Evolutionary conservation across 805 yeast genomes (phyloP), one percentile per base, ranked within the genome.

Genomic region (Candida caryicola): DNA sequence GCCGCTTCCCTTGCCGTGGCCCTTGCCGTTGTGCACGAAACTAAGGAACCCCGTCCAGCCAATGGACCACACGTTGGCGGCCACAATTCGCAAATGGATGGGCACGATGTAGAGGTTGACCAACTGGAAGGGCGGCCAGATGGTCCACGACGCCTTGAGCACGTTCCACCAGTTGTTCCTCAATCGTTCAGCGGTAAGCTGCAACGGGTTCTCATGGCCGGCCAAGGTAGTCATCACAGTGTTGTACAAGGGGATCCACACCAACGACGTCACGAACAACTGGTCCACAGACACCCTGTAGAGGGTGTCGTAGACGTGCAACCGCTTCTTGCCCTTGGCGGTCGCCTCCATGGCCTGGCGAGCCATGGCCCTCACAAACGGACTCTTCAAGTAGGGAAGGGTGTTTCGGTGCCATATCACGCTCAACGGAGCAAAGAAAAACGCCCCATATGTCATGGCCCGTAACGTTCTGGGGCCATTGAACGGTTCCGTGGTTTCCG

Each of bases 11-110:
- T 62, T 60, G 18, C 66, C 70, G 36, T 63, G 71, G 7, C 66
- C 63, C 43, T 55, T 51, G 12, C 69, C 63, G 33, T 79, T 69
- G 46, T 85, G 88, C 39, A 65, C 57, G 38, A 55, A 64, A 47
- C 72, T 66, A 54, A 68, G 62, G 50, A 57, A 68, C 30, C 66
- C 60, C 45, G 62, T 67, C 74, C 74, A 68, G 18, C 69, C 68
- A 16, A 66, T 55, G 5, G 71, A 63, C 63, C 69, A 65, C 8
- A 65, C 29, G 40, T 68, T 68, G 16, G 69, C 45, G 16, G 62
- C 54, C 12, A 67, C 64, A 12, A 65, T 55, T 34, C 74, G 49
- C 29, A 64, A 52, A 39, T 66, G 71, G 9, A 66, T 57, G 1
- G 74, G 74, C 18, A 66, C 52, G 31, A 57, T 63, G 45, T 59